phyloP scores from a whole-genome alignment of 345 rosid species.

The Rhodamnia argentea region DNA sequence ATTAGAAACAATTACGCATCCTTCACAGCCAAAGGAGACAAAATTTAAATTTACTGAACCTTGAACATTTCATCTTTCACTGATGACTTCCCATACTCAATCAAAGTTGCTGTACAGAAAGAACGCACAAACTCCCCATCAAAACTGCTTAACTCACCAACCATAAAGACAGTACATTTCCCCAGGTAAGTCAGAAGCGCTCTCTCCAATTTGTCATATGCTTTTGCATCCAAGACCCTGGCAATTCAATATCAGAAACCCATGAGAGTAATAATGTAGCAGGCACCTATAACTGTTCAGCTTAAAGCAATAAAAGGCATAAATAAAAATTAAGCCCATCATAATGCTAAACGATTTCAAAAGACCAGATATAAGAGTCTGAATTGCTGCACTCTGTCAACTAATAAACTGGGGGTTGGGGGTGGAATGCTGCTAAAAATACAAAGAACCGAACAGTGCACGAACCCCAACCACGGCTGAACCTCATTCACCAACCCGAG shows the following conservation, averaged over 20 bases:
- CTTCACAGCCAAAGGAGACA: background rate
- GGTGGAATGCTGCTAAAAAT: background rate
- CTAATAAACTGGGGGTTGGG: too few species aligned
- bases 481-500: slow-evolving; percentile 52
- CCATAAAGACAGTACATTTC: slow-evolving; percentile 39
- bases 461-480: slow-evolving; percentile 60
- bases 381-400: background rate
- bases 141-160: slow-evolving; percentile 36
- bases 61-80: slow-evolving; percentile 52
- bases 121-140: slow-evolving; percentile 25
- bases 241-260: background rate
- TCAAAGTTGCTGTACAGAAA: slow-evolving; percentile 33
- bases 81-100: slow-evolving; percentile 38
- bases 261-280: background rate
- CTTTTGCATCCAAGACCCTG: slow-evolving; percentile 56
- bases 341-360: background rate
- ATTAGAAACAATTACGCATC: background rate
- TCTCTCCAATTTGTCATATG: slow-evolving; percentile 47
- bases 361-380: background rate
- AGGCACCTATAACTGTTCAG: background rate
- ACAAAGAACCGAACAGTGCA: background rate
- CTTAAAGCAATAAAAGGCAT: background rate
- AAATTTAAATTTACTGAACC: slow-evolving; percentile 24
- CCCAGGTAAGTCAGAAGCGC: slow-evolving; percentile 38
- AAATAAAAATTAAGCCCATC: background rate